Evolutionary conservation across 2,329 filamentous ascomycete species (phyloP).

Genomic region (Ustulina deusta): DNA sequence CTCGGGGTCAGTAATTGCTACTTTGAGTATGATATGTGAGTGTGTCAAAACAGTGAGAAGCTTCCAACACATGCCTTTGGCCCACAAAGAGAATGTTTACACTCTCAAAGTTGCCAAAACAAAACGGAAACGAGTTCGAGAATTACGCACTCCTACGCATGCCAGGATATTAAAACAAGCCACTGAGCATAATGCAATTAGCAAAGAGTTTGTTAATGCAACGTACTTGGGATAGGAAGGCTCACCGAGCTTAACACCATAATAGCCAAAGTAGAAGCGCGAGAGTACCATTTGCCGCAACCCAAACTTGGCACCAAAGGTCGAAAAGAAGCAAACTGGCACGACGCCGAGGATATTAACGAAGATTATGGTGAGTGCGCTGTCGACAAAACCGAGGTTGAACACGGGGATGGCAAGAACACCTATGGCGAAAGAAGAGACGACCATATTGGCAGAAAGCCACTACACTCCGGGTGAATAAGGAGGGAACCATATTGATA

Average conservation of each 20-base stretch:
- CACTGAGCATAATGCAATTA: conserved; percentile 55
- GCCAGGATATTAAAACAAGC: conserved; percentile 78
- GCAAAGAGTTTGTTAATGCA: background rate
- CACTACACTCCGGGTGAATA: conserved; percentile 61
- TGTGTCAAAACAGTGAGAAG: background rate
- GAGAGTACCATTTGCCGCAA: conserved; percentile 85
- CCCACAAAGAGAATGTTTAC: background rate
- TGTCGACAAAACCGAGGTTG: conserved; percentile 77
- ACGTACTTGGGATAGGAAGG: conserved; percentile 36
- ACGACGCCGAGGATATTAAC: conserved; percentile 80
- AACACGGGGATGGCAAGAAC: conserved; percentile 77
- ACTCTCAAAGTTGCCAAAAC: background rate
- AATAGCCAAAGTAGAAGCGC: conserved; percentile 81
- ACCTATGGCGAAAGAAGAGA: conserved; percentile 81
- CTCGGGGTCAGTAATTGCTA: background rate
- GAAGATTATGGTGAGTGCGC: conserved; percentile 77
- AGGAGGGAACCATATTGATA: background rate
- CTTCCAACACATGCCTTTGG: background rate
- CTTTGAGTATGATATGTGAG: background rate
- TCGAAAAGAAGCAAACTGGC: conserved; percentile 81
- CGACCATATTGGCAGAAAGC: conserved; percentile 82
- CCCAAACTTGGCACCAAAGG: conserved; percentile 79
- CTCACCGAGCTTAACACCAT: conserved; percentile 74
- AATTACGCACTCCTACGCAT: conserved; percentile 66
- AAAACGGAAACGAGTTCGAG: background rate